These are phyloP conservation scores for Diaporthe humulicola DNA, from an alignment of 2,329 filamentous ascomycete genomes.

Conservation along the genomic window DNA sequence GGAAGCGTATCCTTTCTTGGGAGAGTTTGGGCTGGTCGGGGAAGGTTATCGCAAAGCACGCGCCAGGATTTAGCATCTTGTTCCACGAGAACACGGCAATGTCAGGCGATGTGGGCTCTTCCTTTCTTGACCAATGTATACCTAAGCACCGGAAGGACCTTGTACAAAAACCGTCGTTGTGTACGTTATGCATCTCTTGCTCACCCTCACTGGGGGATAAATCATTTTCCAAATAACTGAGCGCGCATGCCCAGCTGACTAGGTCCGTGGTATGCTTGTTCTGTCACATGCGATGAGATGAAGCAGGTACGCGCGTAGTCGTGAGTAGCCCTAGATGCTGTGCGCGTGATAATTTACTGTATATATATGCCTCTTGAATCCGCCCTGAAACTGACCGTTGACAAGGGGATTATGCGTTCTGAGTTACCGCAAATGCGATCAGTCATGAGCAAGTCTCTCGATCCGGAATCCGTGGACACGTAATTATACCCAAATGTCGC, in stretches of 20 bases:
- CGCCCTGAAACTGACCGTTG: neutral
- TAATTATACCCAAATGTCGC: neutral
- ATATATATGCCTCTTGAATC: neutral
- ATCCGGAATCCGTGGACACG: neutral
- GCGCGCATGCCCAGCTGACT: neutral
- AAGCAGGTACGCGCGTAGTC: neutral
- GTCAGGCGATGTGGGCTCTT: neutral
- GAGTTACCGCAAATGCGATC: neutral
- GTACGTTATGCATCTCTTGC: constrained; percentile 1
- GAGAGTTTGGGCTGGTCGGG: neutral
- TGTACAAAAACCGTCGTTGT: constrained; percentile 2
- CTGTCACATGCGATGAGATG: neutral
- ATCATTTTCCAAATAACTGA: neutral
- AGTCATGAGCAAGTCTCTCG: neutral
- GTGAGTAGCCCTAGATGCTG: neutral
- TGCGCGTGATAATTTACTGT: neutral
- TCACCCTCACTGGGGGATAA: neutral
- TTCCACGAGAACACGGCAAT: neutral
- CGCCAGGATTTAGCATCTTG: neutral
- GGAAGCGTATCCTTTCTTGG: neutral
- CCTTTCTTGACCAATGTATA: neutral
- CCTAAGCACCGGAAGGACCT: neutral
- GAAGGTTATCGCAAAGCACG: neutral
- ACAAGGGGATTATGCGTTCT: too few relatives aligned
- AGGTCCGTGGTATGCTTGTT: neutral